Percentiles rank a stretch among this genome's conserved stretches.
Evolutionary conservation across 768 basidiomycete species (phyloP).

Genomic region (Boletus subcaerulescens): DNA sequence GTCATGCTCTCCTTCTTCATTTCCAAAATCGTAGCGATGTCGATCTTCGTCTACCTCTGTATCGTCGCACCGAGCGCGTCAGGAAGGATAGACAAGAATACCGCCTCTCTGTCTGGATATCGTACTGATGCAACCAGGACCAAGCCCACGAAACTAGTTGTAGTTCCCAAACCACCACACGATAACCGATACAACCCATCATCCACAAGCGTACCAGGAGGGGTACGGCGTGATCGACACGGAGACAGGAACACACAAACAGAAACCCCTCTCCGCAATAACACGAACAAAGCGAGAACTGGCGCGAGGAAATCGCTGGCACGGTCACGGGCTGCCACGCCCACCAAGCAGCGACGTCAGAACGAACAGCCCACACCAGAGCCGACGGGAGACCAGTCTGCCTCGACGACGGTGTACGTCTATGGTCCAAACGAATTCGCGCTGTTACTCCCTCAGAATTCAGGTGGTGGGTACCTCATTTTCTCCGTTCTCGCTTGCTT

Average conservation of each 20-base stretch:
- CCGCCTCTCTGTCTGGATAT: constrained; percentile 7
- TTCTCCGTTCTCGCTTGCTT: background rate
- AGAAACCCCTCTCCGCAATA: background rate
- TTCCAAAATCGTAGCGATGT: constrained; percentile 11
- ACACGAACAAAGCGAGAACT: background rate
- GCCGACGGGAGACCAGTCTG: constrained; percentile 35
- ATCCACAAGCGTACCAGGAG: background rate
- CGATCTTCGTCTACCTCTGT: constrained; percentile 13
- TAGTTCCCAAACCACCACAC: background rate
- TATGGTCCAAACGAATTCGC: constrained; percentile 30
- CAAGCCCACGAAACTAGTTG: background rate
- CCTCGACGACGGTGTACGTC: constrained; percentile 37
- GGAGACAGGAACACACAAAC: background rate
- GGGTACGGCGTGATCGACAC: background rate
- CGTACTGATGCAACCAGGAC: background rate
- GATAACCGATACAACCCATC: constrained; percentile 1
- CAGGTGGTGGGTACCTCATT: constrained; percentile 30
- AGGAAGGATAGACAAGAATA: background rate
- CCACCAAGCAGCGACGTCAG: constrained; percentile 19
- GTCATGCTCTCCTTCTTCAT: constrained; percentile 9
- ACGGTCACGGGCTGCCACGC: constrained; percentile 7
- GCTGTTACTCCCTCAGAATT: constrained; percentile 31
- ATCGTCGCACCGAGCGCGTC: constrained; percentile 2
- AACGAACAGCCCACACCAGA: constrained; percentile 37
- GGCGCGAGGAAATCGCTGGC: background rate